phyloP scores from a whole-genome alignment of 441 rosid species.

The Eruca vesicaria region DNA sequence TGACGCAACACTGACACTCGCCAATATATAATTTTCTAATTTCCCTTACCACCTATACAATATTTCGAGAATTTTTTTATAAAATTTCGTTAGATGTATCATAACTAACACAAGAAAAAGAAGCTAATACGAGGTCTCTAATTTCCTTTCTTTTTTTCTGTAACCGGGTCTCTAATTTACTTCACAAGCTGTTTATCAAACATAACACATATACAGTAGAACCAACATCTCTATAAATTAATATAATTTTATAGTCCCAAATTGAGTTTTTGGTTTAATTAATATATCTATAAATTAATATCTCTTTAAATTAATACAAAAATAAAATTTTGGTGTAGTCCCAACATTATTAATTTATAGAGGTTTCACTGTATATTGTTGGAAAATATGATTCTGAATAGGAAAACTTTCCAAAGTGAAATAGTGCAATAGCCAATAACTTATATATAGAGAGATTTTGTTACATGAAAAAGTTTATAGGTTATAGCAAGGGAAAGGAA shows the following conservation, averaged over 20 bases:
- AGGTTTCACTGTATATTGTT: too few species aligned
- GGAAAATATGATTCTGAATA: not conserved
- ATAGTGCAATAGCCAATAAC: not conserved
- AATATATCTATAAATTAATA: too few species aligned
- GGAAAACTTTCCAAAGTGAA: not conserved
- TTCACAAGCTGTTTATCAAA: not conserved
- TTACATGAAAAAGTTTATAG: not conserved
- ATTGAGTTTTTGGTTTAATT: too few species aligned
- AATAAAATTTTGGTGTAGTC: too few species aligned
- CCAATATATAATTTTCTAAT: not conserved
- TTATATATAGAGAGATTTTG: not conserved
- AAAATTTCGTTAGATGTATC: not conserved
- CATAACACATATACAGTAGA: not conserved
- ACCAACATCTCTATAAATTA: too few species aligned
- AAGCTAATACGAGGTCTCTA: not conserved
- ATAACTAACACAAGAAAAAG: not conserved
- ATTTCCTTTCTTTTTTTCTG: too few species aligned
- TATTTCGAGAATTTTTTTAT: not conserved
- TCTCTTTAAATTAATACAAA: too few species aligned
- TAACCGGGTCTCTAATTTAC: not conserved
- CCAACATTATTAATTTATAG: too few species aligned
- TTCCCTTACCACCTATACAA: not conserved
- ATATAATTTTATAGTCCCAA: too few species aligned
- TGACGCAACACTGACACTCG: slow-evolving; percentile 11
- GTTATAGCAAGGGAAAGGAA: not conserved